Conservation (phyloP, 371 early-diverging fungal genomes). For the Mortierella sp. region DNA sequence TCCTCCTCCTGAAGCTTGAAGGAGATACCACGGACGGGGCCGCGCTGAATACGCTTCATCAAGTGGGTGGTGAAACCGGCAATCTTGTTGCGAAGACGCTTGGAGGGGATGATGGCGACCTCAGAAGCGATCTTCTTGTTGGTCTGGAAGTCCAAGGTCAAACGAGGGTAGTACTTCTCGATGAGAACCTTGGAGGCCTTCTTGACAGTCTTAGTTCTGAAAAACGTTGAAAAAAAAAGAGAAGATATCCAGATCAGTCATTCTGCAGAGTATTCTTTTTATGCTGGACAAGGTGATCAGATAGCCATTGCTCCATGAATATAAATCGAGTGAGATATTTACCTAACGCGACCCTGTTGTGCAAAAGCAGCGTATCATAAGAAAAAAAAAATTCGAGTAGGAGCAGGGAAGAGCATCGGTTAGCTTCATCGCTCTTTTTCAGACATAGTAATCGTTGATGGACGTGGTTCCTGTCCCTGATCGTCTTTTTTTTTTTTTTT, state of each 20-base stretch:
- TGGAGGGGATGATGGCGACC: conserved; percentile 98
- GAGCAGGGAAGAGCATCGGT: background rate
- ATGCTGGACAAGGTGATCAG: too few relatives aligned
- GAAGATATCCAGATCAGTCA: background rate
- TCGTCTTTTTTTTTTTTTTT: too few relatives aligned
- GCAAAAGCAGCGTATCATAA: background rate
- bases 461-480: too few relatives aligned
- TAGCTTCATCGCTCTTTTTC: too few relatives aligned
- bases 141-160: conserved; percentile 99
- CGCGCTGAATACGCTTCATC: conserved; percentile 99
- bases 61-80: conserved; percentile 99
- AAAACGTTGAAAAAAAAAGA: background rate
- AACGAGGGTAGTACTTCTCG: conserved; percentile 99
- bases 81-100: conserved; percentile 99
- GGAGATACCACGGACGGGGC: conserved; percentile 99
- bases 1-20: conserved; percentile 99
- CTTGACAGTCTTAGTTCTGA: conserved; percentile 99
- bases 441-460: too few relatives aligned
- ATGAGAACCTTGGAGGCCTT: conserved; percentile 99
- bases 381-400: background rate
- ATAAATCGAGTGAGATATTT: conserved; percentile 6
- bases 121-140: conserved; percentile 99
- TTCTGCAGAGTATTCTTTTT: conserved; percentile 1
- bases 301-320: background rate
- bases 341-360: conserved; percentile 54